Evolutionary conservation across 371 early-diverging fungal genomes (phyloP), one percentile per base, ranked within the genome.

Genomic region (Mucor piriformis): DNA sequence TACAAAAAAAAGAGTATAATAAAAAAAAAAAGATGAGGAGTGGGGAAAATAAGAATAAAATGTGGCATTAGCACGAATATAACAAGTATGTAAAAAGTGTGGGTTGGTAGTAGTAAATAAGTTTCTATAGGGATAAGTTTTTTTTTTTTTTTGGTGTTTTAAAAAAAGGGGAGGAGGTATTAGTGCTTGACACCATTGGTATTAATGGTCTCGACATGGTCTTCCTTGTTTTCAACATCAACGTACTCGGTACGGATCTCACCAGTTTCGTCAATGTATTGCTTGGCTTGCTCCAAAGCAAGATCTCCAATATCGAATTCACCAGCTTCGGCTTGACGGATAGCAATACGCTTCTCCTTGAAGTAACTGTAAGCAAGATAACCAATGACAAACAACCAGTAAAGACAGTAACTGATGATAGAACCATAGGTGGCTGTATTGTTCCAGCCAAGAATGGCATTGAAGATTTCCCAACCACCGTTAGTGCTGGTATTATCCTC

Each of bases 401-500:
- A 94, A 15, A 83, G 64, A 59, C 84, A 83, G 81, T 94, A 94
- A 8, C 82, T 83, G 50, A 81, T 69, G 35, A 93, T 76, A 25
- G 87, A 81, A 33, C 85, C 89, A 57, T 80, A 57, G 2, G 90
- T 89, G 11, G 92, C 94, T 23, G 79, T 69, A 67, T 87, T 88
- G 64, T 73, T 84, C 92, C 92, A 93, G 12, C 93, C 92, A 38
- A 92, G 68, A 21, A 93, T 67, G 15, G 91, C 80, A 63, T 87
- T 83, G 67, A 92, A 87, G 50, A 93, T 79, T 34, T 77, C 74
- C 69, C 66, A 76, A n/a, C 77, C 77, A 54, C 77, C 77, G 29
- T 64, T 71, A 11, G 44, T 16, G 27, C 37, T 50, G 12, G 46
- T 54, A 8, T 62, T 60, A 1, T 52, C 7, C 48, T 71, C 67